Evolutionary conservation across 257 asterid genomes (phyloP).

Genomic region (Nicotiana tabacum): DNA sequence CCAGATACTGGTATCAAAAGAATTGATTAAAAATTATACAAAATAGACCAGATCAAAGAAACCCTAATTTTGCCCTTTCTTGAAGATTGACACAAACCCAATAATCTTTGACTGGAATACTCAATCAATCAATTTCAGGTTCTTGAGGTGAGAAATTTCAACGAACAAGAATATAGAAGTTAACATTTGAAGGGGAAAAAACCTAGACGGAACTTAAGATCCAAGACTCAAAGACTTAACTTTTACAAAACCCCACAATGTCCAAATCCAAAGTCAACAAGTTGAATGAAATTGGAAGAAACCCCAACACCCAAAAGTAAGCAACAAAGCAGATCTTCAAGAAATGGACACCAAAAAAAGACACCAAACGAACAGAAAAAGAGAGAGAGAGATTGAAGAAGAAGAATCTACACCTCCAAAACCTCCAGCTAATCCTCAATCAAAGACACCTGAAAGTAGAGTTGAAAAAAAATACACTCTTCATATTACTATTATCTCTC

Average conservation of each 20-base stretch:
- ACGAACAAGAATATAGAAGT: not conserved
- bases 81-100: conserved; percentile 13
- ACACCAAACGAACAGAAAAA: not conserved
- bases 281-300: conserved; percentile 10
- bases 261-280: conserved; percentile 16
- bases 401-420: conserved; percentile 14
- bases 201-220: conserved; percentile 20
- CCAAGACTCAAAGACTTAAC: conserved; percentile 32
- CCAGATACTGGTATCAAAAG: conserved; percentile 26
- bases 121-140: conserved; percentile 1
- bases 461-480: not conserved
- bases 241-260: conserved; percentile 24
- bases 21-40: conserved; percentile 8
- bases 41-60: conserved; percentile 41
- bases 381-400: conserved; percentile 7
- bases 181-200: not conserved
- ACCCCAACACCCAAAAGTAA: conserved; percentile 3
- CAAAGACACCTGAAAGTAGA: conserved; percentile 30
- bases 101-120: not conserved
- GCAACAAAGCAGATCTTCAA: conserved; percentile 46
- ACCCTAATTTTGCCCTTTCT: conserved; percentile 39
- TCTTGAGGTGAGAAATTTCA: not conserved
- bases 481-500: conserved; percentile 3
- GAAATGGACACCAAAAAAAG: conserved; percentile 18
- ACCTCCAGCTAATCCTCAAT: conserved; percentile 17